These are phyloP conservation scores for Blastocladiella britannica DNA, from an alignment of 192 early-diverging fungal species.

Conservation along the genomic window DNA sequence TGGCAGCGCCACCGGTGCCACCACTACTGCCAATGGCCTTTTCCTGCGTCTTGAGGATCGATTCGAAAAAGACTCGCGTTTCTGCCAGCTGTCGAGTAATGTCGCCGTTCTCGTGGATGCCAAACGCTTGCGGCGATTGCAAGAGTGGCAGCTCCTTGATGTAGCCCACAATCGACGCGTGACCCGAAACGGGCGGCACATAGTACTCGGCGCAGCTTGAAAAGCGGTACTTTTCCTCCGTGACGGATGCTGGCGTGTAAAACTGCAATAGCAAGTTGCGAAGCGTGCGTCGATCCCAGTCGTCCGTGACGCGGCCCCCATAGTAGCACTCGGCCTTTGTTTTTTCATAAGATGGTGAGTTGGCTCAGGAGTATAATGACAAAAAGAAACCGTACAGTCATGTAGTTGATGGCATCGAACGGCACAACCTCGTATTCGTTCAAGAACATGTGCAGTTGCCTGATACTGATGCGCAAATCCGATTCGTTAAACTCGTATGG, in stretches of 20 bases:
- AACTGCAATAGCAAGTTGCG: constrained; percentile 33
- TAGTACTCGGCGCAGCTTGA: constrained; percentile 30
- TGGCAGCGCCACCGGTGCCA: constrained; percentile 14
- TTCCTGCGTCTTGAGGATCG: constrained; percentile 33
- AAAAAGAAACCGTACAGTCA: too few relatives aligned
- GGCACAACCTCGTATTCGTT: constrained; percentile 35
- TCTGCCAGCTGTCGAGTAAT: constrained; percentile 39
- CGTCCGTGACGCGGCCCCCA: constrained; percentile 42
- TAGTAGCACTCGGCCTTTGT: constrained; percentile 44
- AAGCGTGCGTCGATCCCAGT: constrained; percentile 40
- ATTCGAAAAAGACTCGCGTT: constrained; percentile 30
- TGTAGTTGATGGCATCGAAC: constrained; percentile 34
- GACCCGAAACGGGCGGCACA: constrained; percentile 27
- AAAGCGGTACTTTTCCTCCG: constrained; percentile 30
- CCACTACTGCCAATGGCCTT: constrained; percentile 7
- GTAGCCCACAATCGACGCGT: constrained; percentile 30
- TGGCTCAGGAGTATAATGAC: too few relatives aligned
- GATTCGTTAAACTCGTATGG: constrained; percentile 48
- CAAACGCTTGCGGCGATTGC: constrained; percentile 42
- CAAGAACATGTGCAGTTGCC: constrained; percentile 43
- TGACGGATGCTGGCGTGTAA: constrained; percentile 24
- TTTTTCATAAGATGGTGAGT: too few relatives aligned
- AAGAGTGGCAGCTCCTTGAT: constrained; percentile 32
- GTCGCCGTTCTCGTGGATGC: constrained; percentile 47
- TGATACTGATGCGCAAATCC: constrained; percentile 32